Percentiles rank a stretch among this genome's conserved stretches.
Evolutionary conservation across 495 filamentous ascomycete genomes (phyloP).

Genomic region (Aspergillus coremiiformis): DNA sequence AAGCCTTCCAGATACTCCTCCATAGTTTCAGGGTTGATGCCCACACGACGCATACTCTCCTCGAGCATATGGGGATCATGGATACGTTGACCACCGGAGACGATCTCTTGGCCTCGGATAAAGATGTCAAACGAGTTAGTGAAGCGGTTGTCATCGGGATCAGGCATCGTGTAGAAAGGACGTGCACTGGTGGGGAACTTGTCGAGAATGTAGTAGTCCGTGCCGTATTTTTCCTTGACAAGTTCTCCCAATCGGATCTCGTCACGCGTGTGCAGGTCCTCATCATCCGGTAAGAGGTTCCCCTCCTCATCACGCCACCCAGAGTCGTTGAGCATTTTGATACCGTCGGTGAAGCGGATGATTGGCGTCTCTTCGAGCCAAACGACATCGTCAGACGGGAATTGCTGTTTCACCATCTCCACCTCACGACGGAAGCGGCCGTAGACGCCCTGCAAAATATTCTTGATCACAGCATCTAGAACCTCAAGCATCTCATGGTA

Average conservation of each 20-base stretch:
- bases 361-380: constrained; percentile 79
- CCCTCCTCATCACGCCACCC: constrained; percentile 74
- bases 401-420: constrained; percentile 56
- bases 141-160: constrained; percentile 58
- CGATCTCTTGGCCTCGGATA: constrained; percentile 87
- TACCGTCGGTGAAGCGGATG: constrained; percentile 71
- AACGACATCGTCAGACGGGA: constrained; percentile 59
- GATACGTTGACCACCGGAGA: constrained; percentile 86
- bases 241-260: constrained; percentile 81
- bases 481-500: constrained; percentile 77
- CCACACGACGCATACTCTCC: constrained; percentile 65
- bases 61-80: constrained; percentile 70
- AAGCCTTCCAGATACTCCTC: constrained; percentile 86
- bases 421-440: constrained; percentile 61
- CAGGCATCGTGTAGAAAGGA: constrained; percentile 93
- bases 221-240: constrained; percentile 76
- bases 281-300: constrained; percentile 54
- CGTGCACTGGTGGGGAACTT: constrained; percentile 80
- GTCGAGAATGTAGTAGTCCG: constrained; percentile 92
- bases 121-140: constrained; percentile 97
- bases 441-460: constrained; percentile 70
- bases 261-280: constrained; percentile 77
- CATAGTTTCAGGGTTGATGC: constrained; percentile 69
- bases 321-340: constrained; percentile 72
- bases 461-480: constrained; percentile 70